phyloP scores from a whole-genome alignment of 768 basidiomycete species.

The Pleurotus salmoneostramineus region DNA sequence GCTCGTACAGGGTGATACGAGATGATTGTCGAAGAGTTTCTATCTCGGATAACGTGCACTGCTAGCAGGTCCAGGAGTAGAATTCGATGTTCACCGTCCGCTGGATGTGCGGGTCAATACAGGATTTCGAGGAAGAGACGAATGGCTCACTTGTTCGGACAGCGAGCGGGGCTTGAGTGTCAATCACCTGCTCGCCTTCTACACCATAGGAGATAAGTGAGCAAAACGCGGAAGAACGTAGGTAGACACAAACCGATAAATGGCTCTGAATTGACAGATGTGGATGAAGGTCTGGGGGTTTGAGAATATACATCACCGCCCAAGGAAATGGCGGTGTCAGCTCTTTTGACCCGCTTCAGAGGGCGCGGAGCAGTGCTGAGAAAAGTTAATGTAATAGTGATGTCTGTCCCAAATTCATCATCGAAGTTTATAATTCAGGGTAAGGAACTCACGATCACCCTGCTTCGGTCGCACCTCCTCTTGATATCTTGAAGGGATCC shows the following conservation, averaged over 20 bases:
- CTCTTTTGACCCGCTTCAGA: neutral
- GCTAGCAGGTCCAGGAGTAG: constrained; percentile 45
- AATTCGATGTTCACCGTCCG: constrained; percentile 18
- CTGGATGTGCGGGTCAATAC: constrained; percentile 6
- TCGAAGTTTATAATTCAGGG: neutral
- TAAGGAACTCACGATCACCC: constrained; percentile 32
- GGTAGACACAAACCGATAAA: neutral
- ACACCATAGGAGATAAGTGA: too few species aligned
- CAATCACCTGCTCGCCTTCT: constrained; percentile 23
- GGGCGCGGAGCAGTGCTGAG: neutral
- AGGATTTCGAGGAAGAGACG: neutral
- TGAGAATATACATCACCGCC: neutral
- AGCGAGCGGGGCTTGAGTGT: constrained; percentile 34
- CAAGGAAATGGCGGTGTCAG: neutral
- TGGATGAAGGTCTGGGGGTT: neutral
- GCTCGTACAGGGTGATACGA: constrained; percentile 38
- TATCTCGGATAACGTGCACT: constrained; percentile 42
- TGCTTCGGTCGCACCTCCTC: constrained; percentile 20
- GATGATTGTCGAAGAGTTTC: constrained; percentile 43
- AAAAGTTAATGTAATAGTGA: constrained; percentile 39
- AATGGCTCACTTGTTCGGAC: constrained; percentile 26
- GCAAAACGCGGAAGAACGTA: too few species aligned
- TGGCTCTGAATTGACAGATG: neutral
- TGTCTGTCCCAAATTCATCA: constrained; percentile 23
- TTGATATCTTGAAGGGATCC: constrained; percentile 39